A percentile compares a stretch with the other conserved stretches of the same genome.
Conservation (phyloP, 768 basidiomycete genomes). For the Auricularia sp. region DNA sequence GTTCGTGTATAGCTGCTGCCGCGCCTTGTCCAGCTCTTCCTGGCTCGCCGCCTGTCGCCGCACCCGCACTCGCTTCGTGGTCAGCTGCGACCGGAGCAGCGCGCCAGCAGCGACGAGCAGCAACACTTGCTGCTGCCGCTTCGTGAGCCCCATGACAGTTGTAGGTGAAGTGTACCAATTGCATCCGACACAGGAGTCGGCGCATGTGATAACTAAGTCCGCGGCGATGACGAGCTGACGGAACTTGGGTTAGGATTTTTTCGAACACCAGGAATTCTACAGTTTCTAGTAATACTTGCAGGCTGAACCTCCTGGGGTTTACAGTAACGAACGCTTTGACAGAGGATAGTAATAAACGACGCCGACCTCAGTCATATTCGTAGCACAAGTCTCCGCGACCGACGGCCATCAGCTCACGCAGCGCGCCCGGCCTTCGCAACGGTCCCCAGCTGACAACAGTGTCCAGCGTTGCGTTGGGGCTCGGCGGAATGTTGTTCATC, state of each 20-base stretch:
- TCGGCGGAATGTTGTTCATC: neutral
- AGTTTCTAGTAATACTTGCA: too few relatives aligned
- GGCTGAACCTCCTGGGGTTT: too few relatives aligned
- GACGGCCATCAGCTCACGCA: neutral
- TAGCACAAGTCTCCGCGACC: neutral
- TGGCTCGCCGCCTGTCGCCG: neutral
- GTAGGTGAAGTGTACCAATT: too few relatives aligned
- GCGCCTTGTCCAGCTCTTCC: slow-evolving; percentile 21
- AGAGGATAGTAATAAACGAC: too few relatives aligned
- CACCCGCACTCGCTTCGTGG: neutral
- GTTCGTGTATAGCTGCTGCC: slow-evolving; percentile 55
- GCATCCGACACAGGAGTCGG: too few relatives aligned
- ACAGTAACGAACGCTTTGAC: too few relatives aligned
- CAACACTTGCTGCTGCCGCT: neutral
- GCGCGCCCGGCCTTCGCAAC: neutral
- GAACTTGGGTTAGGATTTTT: too few relatives aligned
- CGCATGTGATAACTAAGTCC: too few relatives aligned
- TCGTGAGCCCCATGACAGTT: neutral
- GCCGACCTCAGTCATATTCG: neutral
- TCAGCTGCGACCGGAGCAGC: neutral
- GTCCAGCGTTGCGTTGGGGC: neutral
- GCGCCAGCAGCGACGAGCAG: neutral
- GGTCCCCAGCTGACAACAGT: neutral
- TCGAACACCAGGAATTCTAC: too few relatives aligned
- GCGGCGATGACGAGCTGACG: too few relatives aligned